Conservation (phyloP, 129 eudicot species). For the Arctium minus region DNA sequence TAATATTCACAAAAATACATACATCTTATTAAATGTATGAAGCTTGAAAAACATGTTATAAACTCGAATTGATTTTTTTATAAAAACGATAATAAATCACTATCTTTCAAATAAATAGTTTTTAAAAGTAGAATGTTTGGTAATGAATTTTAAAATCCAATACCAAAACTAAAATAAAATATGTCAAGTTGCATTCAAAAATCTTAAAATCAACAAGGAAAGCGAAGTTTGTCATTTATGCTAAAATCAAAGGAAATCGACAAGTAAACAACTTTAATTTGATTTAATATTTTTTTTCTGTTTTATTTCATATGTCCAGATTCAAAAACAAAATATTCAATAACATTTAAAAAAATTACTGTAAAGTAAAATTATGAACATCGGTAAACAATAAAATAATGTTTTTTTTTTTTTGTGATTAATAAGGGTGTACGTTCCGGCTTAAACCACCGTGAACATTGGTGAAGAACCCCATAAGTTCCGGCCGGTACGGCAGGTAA, state of each 20-base stretch:
- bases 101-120: not conserved
- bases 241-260: not conserved
- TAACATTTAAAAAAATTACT: not conserved
- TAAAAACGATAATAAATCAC: not conserved
- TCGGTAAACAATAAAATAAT: constrained; percentile 4
- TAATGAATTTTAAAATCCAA: not conserved
- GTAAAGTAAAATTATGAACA: not conserved
- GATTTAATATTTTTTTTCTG: not conserved
- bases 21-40: no score
- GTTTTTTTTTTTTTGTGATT: not conserved
- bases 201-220: not conserved
- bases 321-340: not conserved
- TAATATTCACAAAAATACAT: no score
- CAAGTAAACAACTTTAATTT: not conserved
- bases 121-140: not conserved
- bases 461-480: constrained; percentile 68
- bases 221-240: not conserved
- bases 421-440: constrained; percentile 74
- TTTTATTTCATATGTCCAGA: not conserved
- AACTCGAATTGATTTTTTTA: not conserved
- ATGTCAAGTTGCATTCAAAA: not conserved
- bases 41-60: no score
- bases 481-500: constrained; percentile 68
- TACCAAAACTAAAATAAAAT: not conserved
- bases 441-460: constrained; percentile 64